Evolutionary conservation across 768 basidiomycete species (phyloP), one percentile per base, ranked within the genome.

Genomic region (Fomitopsis pulvina): DNA sequence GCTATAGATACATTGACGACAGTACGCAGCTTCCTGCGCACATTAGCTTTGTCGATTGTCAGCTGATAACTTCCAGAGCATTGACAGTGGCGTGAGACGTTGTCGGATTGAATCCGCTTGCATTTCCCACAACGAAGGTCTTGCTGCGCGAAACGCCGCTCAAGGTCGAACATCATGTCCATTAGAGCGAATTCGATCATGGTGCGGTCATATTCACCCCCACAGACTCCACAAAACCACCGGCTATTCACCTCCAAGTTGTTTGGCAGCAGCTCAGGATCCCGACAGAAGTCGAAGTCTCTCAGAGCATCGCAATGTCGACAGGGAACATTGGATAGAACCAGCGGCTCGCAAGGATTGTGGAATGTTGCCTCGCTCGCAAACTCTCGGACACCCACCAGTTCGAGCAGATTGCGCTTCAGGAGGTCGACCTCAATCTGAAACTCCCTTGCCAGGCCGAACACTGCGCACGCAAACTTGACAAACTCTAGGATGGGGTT

Each of bases 251-350:
- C 69, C 6, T 75, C 68, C 29, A 76, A 67, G 52, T 68, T 55
- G 59, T 74, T 68, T 9, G 89, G 83, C 38, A 91, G 72, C 34
- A 96, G 74, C 51, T 92, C 87, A 10, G 82, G 76, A 67, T 98
- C 95, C 14, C 95, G 81, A 63, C 95, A 97, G 60, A 99, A 88
- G 66, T 99, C 96, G 60, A 99, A 89, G 64, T 95, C 92, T 2
- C 87, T 80, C 52, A 93, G 75, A 12, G 73, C 68, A 64, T 92
- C 93, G 68, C 90, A 98, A 59, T 84, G 79, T 37, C 79, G 81
- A 63, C 95, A 97, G 26, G 94, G 88, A 30, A 97, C 86, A 63
- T 89, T 89, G 39, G 83, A 72, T 24, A 98, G 66, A 57, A 87
- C 86, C 48, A 95, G 75, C 8, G 89, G 81, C 62, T 92, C 85